phyloP scores from a whole-genome alignment of 106 monocot genomes.

The Dioscorea zingiberensis region DNA sequence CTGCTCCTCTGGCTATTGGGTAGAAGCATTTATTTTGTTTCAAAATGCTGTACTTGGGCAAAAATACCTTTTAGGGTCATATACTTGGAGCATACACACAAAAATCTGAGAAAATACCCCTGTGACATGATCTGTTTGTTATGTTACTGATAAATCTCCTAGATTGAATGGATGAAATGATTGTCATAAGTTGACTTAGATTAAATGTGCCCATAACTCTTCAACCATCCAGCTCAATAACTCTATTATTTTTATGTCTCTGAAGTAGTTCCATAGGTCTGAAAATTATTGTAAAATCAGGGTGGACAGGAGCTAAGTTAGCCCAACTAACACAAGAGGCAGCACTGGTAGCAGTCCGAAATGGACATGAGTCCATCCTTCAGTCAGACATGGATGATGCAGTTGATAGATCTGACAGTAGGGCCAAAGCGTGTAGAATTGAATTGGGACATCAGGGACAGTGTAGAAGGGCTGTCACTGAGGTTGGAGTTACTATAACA shows the following conservation, averaged over 20 bases:
- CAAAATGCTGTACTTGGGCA: too few species aligned
- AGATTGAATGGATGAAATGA: too few species aligned
- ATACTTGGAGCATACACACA: too few species aligned
- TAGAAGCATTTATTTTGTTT: too few species aligned
- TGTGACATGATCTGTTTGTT: too few species aligned
- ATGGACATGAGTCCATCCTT: slow-evolving; percentile 49
- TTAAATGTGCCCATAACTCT: too few species aligned
- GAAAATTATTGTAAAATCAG: slow-evolving; percentile 23
- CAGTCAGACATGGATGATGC: slow-evolving; percentile 85
- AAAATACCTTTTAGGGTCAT: too few species aligned
- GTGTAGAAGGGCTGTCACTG: slow-evolving; percentile 61
- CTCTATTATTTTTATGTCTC: background rate
- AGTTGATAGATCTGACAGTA: slow-evolving; percentile 73
- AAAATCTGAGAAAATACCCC: too few species aligned
- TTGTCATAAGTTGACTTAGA: too few species aligned
- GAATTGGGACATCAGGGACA: slow-evolving; percentile 86
- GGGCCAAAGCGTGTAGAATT: slow-evolving; percentile 64
- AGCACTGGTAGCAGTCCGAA: slow-evolving; percentile 77
- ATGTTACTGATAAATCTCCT: too few species aligned
- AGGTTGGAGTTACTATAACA: slow-evolving; percentile 73
- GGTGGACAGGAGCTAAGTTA: slow-evolving; percentile 83
- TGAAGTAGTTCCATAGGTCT: background rate
- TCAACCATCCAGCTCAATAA: too few species aligned
- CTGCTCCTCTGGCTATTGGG: too few species aligned
- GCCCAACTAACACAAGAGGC: slow-evolving; percentile 80